Base-by-base conservation (phyloP, 495 filamentous ascomycete species). In the Neurospora sp. region DNA sequence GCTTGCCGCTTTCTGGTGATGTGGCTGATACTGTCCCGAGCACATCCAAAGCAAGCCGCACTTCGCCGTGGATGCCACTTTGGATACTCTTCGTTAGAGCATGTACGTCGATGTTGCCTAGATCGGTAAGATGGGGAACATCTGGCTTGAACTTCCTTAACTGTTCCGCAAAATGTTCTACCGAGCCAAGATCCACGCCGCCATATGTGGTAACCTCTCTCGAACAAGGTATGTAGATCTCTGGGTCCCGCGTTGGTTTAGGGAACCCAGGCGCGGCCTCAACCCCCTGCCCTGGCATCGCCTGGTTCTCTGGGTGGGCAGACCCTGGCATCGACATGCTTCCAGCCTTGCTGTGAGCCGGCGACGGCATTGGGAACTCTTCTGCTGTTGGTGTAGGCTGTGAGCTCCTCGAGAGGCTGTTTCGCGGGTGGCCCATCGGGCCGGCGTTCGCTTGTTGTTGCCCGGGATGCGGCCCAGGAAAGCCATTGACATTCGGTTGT, bases 61-160 rank as follows among this genome's bases (percentile, higher is more conserved):
- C 89, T 80, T 99, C 96, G 14, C 89, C 90, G 77, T 93, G 88
- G 70, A 99, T 92, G 4, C 95, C 96, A 73, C 92, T 97, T 74
- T 96, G 93, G n/a, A 99, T 85, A 77, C 93, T 92, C 86, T 93
- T 92, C 2, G 90, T 97, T 48, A 99, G 85, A n/a, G 95, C 93
- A 75, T 93, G 92, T 38, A 98, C 90, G 77, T 99, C 94, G 72
- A 99, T 90, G 18, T 92, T 84, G 12, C 96, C 96, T 39, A 98
- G 84, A 76, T 99, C 95, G 5, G 85, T 82, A n/a, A 92, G 86
- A 1, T 83, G 81, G 4, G 96, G 96, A 54, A 94, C 85, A 74
- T 89, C 90, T 1, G 93, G 93, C 77, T 89, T 92, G 75, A 87
- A 82, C 73, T 83, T 85, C 37, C 85, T 81, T 27, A 96, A 82